Conservation (phyloP, 345 rosid species). For the Hypericum perforatum region DNA sequence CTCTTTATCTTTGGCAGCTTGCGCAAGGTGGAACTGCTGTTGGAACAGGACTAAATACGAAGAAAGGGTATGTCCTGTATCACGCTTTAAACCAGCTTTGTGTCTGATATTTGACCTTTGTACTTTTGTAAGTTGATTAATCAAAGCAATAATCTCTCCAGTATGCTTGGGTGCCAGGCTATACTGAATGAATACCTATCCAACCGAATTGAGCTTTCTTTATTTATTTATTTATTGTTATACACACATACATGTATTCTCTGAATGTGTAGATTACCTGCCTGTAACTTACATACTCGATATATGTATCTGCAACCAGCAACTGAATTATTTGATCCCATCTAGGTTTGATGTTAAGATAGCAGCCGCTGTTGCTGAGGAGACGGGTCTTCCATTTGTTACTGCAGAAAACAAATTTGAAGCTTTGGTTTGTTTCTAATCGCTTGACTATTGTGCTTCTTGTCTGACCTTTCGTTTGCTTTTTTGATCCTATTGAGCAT, state of each 20-base stretch:
- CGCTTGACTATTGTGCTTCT: conserved; percentile 2
- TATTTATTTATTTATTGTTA: not conserved
- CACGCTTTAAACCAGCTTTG: conserved; percentile 4
- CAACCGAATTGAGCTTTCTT: not conserved
- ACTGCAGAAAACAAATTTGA: conserved; percentile 98
- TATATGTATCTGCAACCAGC: not conserved
- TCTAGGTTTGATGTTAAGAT: conserved; percentile 83
- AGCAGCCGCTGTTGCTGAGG: conserved; percentile 90
- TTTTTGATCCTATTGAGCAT: conserved; percentile 6
- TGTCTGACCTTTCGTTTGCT: not conserved
- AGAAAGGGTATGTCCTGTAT: conserved; percentile 62
- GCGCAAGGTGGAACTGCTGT: conserved; percentile 99
- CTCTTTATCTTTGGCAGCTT: conserved; percentile 43
- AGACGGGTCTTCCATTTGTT: conserved; percentile 77
- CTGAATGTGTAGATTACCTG: no score
- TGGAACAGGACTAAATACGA: conserved; percentile 95
- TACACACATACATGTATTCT: no score
- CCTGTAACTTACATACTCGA: no score
- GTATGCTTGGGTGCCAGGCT: no score
- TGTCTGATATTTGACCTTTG: not conserved
- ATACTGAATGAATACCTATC: no score
- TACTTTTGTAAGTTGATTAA: not conserved
- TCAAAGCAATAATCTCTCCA: no score
- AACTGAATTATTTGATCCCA: not conserved
- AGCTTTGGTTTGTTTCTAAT: conserved; percentile 65